A percentile compares a stretch with the other conserved stretches of the same genome.
Evolutionary conservation across 805 yeast genomes (phyloP).

Genomic region (Pichia paraexigua): DNA sequence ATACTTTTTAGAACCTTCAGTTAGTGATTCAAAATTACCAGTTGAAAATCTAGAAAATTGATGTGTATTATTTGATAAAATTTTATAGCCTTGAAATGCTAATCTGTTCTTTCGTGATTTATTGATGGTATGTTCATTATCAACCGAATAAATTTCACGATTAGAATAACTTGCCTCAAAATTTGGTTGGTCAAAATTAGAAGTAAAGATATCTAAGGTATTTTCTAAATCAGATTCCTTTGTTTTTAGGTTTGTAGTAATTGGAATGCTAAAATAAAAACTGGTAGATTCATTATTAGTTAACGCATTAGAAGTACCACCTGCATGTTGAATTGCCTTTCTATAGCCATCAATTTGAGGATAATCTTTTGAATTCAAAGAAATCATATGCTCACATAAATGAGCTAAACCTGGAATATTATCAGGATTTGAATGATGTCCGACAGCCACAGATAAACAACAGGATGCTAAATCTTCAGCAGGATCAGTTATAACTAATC

Average conservation of each 20-base stretch:
- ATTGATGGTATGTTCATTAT: conserved; percentile 61
- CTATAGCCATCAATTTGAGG: conserved; percentile 42
- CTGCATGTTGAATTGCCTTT: conserved; percentile 34
- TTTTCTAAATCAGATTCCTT: conserved; percentile 34
- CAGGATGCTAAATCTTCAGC: conserved; percentile 56
- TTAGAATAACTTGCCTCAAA: conserved; percentile 36
- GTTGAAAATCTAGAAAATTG: conserved; percentile 60
- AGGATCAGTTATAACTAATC: conserved; percentile 70
- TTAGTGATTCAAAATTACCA: conserved; percentile 49
- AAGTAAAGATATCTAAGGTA: conserved; percentile 42
- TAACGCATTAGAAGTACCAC: conserved; percentile 59
- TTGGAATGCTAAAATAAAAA: conserved; percentile 56
- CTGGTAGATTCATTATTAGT: conserved; percentile 64
- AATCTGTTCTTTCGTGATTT: conserved; percentile 35
- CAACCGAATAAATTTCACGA: conserved; percentile 51
- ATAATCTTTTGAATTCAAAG: conserved; percentile 47
- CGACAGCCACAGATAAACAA: conserved; percentile 68
- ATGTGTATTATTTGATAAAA: conserved; percentile 39
- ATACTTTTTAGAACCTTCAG: conserved; percentile 25
- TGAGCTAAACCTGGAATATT: conserved; percentile 79
- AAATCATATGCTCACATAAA: conserved; percentile 70
- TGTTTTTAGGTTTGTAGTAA: conserved; percentile 13
- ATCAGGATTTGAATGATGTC: conserved; percentile 73
- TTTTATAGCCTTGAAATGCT: conserved; percentile 50
- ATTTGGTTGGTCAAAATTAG: conserved; percentile 42